These are phyloP conservation scores for Pythium pyrilobum DNA, from an alignment of 352 stramenopile genomes.

Conservation along the genomic window DNA sequence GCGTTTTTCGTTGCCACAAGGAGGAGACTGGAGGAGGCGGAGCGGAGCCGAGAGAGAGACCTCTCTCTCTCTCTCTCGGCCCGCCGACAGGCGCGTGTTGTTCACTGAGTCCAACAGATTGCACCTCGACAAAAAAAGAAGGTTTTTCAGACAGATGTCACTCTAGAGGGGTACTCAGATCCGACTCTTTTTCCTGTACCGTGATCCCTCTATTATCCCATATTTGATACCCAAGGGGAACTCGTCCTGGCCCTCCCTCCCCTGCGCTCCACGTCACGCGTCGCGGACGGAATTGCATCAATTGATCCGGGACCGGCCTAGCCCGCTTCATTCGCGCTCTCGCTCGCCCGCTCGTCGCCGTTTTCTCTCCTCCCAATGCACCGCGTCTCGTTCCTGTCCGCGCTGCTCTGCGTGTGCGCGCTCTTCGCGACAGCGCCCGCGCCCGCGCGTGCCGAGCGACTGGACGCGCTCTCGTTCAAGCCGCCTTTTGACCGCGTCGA, in stretches of 20 bases:
- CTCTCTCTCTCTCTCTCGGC: no score
- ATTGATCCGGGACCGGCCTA: slow-evolving; percentile 1
- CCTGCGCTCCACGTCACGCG: slow-evolving; percentile 18
- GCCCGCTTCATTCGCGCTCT: no score
- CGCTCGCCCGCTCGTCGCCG: neutral
- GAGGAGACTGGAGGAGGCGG: no score
- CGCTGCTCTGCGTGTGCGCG: slow-evolving; percentile 32
- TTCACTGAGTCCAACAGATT: no score
- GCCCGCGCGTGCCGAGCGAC: slow-evolving; percentile 20
- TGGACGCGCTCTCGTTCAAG: slow-evolving; percentile 78
- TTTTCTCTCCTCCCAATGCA: slow-evolving; percentile 6
- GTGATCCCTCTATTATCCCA: neutral
- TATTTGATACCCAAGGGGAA: slow-evolving; percentile 3
- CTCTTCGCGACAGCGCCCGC: slow-evolving; percentile 1
- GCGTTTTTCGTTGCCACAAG: neutral
- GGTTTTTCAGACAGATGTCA: neutral
- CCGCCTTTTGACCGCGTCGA: slow-evolving; percentile 68
- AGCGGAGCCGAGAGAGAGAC: no score
- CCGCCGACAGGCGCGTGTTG: no score
- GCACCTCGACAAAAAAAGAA: no score
- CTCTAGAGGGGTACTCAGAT: slow-evolving; percentile 16
- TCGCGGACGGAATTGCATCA: neutral
- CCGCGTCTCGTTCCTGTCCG: slow-evolving; percentile 3
- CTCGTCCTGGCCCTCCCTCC: no score
- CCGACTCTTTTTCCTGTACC: slow-evolving; percentile 11